Evolutionary conservation across 2,329 filamentous ascomycete species (phyloP), one percentile per base, ranked within the genome.

Genomic region (Stagonosporopsis rhizophila): DNA sequence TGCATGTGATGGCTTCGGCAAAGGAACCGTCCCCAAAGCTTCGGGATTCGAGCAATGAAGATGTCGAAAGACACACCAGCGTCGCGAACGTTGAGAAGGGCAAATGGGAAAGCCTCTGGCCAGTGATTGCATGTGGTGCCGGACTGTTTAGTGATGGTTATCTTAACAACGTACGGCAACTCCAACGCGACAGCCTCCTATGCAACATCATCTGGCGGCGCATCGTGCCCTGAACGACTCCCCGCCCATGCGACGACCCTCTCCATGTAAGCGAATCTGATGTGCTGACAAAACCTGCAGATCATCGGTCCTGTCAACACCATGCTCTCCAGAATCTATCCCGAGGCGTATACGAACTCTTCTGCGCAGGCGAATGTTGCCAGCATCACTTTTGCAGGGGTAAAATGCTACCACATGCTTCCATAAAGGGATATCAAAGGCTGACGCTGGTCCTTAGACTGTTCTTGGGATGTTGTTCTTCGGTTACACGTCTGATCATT

Each of bases 141-240:
- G 93, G 93, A 68, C 82, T 96, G 2, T 96, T 96, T 77, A 92
- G 89, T 22, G 93, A 96, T 75, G 93, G 93, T 15, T 96, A 96
- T 75, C 85, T 96, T 72, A 96, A 96, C 77, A 92, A 91, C 69
- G 90, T 92, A 65, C 78, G 67, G 47, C 44, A 34, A 51, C 38
- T 17, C 54, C 39, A 42, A 53, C 39, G 52, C 57, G 37, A 53
- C 38, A n/a, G 15, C 7, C n/a, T 25, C 62, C 54, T 38, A 42
- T 20, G 57, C 60, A 44, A 52, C 48, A 53, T 9, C 3, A 8
- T 42, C 39, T 27, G 15, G 7, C 15, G n/a, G 7, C n/a, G 35
- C n/a, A 22, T 9, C 22, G 2, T 40, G 4, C 20, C 53, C 30
- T 28, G 51, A 56, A 51, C 58, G 44, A 47, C 50, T 50, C 39